A percentile compares a stretch with the other conserved stretches of the same genome.
These are phyloP conservation scores for Aspergillus flavus DNA, from an alignment of 2,329 filamentous ascomycete genomes.

Conservation along the genomic window DNA sequence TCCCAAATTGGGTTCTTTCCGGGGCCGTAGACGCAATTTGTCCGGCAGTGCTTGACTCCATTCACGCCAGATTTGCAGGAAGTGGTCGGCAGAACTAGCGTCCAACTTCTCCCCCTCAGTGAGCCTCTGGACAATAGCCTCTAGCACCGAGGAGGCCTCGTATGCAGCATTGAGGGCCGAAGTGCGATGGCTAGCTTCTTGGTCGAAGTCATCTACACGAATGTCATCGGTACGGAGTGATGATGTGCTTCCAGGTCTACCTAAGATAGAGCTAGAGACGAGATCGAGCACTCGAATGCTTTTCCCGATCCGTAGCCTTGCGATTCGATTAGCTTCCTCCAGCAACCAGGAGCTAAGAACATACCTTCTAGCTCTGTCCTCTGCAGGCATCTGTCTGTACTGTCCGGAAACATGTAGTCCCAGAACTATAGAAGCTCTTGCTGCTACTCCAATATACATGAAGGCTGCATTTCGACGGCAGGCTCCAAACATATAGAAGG, in stretches of 20 bases:
- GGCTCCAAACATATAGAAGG: constrained; percentile 62
- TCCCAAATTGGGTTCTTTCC: neutral
- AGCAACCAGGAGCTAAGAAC: neutral
- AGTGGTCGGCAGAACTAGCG: neutral
- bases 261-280: constrained; percentile 53
- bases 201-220: neutral
- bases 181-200: neutral
- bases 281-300: constrained; percentile 53
- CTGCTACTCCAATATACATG: constrained; percentile 64
- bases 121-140: neutral
- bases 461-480: constrained; percentile 64
- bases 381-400: constrained; percentile 12
- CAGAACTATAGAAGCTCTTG: constrained; percentile 59
- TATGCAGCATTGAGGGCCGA: neutral
- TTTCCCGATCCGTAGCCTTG: constrained; percentile 28
- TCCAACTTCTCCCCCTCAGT: neutral
- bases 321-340: neutral
- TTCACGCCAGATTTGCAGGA: neutral
- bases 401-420: constrained; percentile 55
- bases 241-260: constrained; percentile 42
- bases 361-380: constrained; percentile 26
- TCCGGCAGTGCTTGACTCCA: constrained; percentile 4
- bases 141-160: neutral
- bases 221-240: constrained; percentile 25
- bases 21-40: neutral